Evolutionary conservation across 805 yeast genomes (phyloP).

Genomic region (Sugiyamaella lignohabitans): DNA sequence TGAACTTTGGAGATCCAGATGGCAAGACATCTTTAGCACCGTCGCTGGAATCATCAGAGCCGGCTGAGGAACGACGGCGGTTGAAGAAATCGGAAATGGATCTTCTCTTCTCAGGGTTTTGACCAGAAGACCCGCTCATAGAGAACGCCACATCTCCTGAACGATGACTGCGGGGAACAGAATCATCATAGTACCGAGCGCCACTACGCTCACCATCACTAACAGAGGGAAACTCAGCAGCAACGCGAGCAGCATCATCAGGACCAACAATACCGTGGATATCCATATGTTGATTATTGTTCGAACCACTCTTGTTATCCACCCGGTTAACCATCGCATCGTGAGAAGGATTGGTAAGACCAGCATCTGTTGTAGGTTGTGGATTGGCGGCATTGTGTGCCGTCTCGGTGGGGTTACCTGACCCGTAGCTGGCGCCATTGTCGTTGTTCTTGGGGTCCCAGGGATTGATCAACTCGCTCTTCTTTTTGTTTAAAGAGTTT

Average conservation of each 20-base stretch:
- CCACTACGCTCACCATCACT: neutral
- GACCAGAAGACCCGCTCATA: neutral
- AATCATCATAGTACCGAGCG: slow-evolving; percentile 3
- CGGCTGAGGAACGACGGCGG: neutral
- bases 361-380: neutral
- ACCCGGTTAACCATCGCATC: neutral
- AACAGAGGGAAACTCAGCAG: neutral
- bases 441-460: neutral
- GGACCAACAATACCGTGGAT: neutral
- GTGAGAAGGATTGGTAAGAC: neutral
- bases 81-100: neutral
- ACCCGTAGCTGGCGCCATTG: neutral
- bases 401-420: too few relatives aligned
- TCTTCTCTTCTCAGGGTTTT: neutral
- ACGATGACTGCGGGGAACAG: neutral
- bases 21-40: too few relatives aligned
- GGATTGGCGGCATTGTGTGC: too few relatives aligned
- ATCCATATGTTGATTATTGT: too few relatives aligned
- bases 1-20: too few relatives aligned
- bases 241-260: slow-evolving; percentile 5
- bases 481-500: neutral
- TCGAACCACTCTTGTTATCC: neutral
- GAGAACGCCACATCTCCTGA: neutral
- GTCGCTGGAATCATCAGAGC: neutral
- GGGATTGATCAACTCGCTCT: neutral